Conservation (phyloP, 1,284 basidiomycete genomes). For the Trametes pubescens region DNA sequence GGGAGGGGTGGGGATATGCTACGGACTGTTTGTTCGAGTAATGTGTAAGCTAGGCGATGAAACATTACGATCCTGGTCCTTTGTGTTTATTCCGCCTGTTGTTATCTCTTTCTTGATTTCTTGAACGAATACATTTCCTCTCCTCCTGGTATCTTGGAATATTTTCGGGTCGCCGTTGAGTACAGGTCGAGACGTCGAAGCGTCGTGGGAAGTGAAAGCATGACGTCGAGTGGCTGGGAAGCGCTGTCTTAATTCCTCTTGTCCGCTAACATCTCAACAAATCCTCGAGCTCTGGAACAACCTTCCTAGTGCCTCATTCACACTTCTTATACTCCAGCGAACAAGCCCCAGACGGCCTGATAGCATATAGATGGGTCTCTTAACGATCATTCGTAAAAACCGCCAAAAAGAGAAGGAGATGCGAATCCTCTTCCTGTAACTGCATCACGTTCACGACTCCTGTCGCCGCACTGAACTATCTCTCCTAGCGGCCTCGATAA, state of each 20-base stretch:
- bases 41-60: conserved; percentile 19
- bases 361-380: conserved; percentile 75
- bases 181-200: no score
- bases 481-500: conserved; percentile 92
- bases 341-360: background rate
- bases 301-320: no score
- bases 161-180: no score
- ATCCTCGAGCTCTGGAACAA: no score
- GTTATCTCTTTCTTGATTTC: no score
- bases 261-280: no score
- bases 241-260: no score
- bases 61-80: background rate
- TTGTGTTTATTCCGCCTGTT: background rate
- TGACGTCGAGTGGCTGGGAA: no score
- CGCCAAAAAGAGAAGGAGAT: conserved; percentile 95
- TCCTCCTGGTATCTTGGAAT: no score
- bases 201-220: no score
- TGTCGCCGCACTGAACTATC: background rate
- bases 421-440: conserved; percentile 93
- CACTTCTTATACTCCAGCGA: no score
- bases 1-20: conserved; percentile 15
- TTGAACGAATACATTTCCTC: no score
- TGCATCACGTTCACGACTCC: background rate
- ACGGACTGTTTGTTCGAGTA: conserved; percentile 27
- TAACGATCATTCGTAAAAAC: conserved; percentile 98